Conservation (phyloP, 2,329 filamentous ascomycete genomes). For the Albophoma yamanashiensis region DNA sequence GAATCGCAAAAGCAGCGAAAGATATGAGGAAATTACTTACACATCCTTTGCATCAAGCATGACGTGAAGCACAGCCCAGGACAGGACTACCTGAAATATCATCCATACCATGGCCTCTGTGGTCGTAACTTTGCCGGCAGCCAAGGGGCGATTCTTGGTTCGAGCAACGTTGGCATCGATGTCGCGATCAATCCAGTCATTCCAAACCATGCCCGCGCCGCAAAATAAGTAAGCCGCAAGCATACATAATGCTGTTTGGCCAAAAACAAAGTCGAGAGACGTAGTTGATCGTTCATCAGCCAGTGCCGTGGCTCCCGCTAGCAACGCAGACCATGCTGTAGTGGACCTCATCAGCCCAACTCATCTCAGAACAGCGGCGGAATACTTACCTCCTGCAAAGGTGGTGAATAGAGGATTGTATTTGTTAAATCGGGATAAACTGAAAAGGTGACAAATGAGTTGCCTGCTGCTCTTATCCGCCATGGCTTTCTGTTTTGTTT, state of each 20-base stretch:
- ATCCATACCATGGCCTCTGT: constrained; percentile 8
- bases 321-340: background rate
- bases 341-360: background rate
- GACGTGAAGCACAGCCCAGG: background rate
- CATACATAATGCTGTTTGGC: constrained; percentile 11
- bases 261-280: constrained; percentile 7
- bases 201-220: constrained; percentile 19
- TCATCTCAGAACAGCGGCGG: background rate
- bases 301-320: background rate
- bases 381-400: background rate
- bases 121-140: constrained; percentile 11
- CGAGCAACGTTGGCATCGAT: constrained; percentile 15
- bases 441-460: background rate
- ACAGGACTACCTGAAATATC: background rate
- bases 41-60: background rate
- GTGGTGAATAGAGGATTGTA: constrained; percentile 1
- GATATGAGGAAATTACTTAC: background rate
- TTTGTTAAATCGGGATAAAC: constrained; percentile 1
- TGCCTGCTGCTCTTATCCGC: background rate
- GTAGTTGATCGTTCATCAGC: background rate
- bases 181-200: constrained; percentile 17
- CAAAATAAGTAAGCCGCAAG: constrained; percentile 13
- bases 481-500: background rate
- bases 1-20: background rate
- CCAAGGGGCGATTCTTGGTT: constrained; percentile 16